phyloP scores from a whole-genome alignment of 1,284 basidiomycete genomes.

The Entoloma clypeatum region DNA sequence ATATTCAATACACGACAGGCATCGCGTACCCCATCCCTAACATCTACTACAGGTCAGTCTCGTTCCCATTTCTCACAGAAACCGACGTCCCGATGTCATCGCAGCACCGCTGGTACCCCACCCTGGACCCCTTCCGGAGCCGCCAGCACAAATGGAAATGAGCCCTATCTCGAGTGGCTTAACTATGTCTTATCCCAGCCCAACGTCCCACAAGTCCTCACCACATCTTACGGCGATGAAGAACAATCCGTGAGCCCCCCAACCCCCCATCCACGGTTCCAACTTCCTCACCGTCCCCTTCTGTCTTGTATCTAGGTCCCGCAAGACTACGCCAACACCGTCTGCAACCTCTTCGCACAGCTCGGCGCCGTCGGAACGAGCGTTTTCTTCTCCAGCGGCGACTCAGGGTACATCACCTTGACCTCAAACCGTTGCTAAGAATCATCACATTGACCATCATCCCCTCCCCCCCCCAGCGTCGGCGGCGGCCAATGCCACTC shows the following conservation, averaged over 20 bases:
- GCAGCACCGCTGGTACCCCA: constrained; percentile 60
- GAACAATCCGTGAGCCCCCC: constrained; percentile 46
- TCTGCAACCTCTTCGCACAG: constrained; percentile 58
- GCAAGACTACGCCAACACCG: constrained; percentile 47
- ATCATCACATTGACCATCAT: not conserved
- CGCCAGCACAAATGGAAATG: constrained; percentile 57
- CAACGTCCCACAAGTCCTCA: constrained; percentile 51
- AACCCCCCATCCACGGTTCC: not conserved
- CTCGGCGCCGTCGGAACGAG: constrained; percentile 59
- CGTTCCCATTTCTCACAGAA: not conserved
- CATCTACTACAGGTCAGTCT: constrained; percentile 50
- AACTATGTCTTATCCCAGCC: constrained; percentile 47
- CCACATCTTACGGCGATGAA: constrained; percentile 56
- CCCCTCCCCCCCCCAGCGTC: constrained; percentile 37
- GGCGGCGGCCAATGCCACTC: constrained; percentile 55
- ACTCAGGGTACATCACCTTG: constrained; percentile 52
- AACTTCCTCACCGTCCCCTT: not conserved
- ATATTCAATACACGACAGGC: constrained; percentile 63
- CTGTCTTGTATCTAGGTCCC: constrained; percentile 45
- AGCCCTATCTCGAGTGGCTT: constrained; percentile 53
- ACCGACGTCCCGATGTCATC: constrained; percentile 1
- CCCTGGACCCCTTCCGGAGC: constrained; percentile 54
- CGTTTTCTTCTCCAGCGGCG: constrained; percentile 66
- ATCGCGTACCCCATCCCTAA: constrained; percentile 62
- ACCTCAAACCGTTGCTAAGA: constrained; percentile 10